Evolutionary conservation across 768 basidiomycete species (phyloP).

Genomic region (Agrocybe praecox): DNA sequence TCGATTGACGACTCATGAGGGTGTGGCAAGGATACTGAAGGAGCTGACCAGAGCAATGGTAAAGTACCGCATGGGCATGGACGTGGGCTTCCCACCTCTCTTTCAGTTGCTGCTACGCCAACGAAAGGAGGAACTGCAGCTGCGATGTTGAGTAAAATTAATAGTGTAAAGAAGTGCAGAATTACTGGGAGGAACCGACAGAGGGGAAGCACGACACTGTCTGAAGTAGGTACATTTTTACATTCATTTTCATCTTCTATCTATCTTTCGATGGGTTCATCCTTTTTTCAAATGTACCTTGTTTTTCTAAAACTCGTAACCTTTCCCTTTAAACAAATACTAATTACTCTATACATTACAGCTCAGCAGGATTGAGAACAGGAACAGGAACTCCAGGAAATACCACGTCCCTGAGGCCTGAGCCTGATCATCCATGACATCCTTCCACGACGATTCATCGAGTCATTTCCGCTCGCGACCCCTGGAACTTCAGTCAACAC

Average conservation of each 20-base stretch:
- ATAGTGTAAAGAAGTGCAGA: conserved; percentile 45
- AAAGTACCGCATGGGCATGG: no score
- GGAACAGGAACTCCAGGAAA: background rate
- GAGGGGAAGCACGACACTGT: conserved; percentile 33
- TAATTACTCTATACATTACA: background rate
- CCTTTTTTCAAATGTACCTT: background rate
- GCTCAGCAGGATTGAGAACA: background rate
- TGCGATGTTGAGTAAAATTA: conserved; percentile 38
- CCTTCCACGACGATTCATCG: background rate
- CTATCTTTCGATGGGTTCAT: background rate
- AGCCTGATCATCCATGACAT: conserved; percentile 2
- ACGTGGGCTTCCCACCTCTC: background rate
- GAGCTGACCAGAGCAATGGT: no score
- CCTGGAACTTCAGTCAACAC: background rate
- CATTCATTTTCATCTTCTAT: background rate
- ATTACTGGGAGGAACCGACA: conserved; percentile 25
- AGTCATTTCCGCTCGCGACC: background rate
- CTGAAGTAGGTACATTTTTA: conserved; percentile 2
- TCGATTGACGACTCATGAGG: background rate
- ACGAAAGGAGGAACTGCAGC: conserved; percentile 22
- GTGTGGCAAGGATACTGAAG: background rate
- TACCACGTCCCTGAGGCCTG: no score
- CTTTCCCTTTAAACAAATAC: background rate
- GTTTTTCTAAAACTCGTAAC: no score
- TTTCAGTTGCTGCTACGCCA: conserved; percentile 5